Conservation (phyloP, 495 filamentous ascomycete species). For the Talaromyces ruber region DNA sequence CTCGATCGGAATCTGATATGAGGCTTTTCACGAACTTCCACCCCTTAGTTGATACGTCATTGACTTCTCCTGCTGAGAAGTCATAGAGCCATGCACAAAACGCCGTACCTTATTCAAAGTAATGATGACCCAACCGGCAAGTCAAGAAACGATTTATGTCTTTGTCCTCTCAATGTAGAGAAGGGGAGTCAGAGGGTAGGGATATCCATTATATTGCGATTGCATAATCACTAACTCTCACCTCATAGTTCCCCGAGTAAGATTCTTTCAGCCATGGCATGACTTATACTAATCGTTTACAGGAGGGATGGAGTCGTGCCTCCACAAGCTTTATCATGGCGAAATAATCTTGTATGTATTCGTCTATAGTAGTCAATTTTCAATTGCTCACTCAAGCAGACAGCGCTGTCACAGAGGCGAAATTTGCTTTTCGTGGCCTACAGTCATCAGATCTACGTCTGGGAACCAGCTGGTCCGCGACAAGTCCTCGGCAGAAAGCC, state of each 20-base stretch:
- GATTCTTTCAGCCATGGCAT: not conserved
- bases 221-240: not conserved
- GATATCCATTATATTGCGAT: not conserved
- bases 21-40: not conserved
- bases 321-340: constrained; percentile 31
- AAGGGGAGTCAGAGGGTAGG: constrained; percentile 10
- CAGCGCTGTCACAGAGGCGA: constrained; percentile 46
- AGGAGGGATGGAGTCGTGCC: constrained; percentile 21
- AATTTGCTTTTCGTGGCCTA: constrained; percentile 78
- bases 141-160: constrained; percentile 12
- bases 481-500: constrained; percentile 54
- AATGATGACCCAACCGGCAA: constrained; percentile 3
- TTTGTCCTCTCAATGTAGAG: constrained; percentile 28
- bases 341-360: constrained; percentile 42
- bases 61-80: constrained; percentile 5
- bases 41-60: constrained; percentile 11
- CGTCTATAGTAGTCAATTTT: not conserved
- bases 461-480: constrained; percentile 56
- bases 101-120: not conserved
- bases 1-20: not conserved
- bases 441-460: constrained; percentile 61
- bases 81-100: not conserved
- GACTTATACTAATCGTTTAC: not conserved
- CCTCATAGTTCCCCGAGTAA: constrained; percentile 1
- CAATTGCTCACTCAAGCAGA: constrained; percentile 16